These are phyloP conservation scores for Maudiozyma pseudohumilis DNA, from an alignment of 805 yeast species.

Conservation along the genomic window DNA sequence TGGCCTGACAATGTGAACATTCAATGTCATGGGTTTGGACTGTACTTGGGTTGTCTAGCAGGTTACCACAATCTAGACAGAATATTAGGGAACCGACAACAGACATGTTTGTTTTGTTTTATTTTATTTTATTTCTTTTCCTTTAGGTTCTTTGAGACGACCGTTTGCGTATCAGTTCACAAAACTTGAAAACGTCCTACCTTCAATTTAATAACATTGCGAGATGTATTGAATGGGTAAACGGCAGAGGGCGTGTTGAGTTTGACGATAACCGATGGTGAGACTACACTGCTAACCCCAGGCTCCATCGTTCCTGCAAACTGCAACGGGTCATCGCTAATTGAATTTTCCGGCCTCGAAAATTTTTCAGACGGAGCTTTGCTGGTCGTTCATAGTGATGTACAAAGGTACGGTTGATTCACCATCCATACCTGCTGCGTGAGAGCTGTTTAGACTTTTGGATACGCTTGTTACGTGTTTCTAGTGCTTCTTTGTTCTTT, in stretches of 20 bases:
- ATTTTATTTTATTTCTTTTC: no score
- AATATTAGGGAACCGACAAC: constrained; percentile 92
- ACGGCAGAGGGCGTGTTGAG: no score
- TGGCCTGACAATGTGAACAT: constrained; percentile 44
- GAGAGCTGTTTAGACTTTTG: constrained; percentile 10
- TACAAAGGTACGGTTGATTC: no score
- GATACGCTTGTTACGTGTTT: constrained; percentile 10
- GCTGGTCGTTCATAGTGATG: constrained; percentile 1
- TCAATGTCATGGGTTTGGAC: constrained; percentile 34
- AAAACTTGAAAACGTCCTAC: no score
- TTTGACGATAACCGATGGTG: no score
- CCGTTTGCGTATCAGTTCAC: no score
- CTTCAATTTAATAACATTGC: no score
- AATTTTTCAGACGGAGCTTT: not conserved
- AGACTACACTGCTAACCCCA: no score
- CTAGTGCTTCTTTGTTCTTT: constrained; percentile 11
- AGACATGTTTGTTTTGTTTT: constrained; percentile 56
- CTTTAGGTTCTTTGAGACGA: no score
- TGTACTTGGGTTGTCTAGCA: constrained; percentile 57
- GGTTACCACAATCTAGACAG: constrained; percentile 86
- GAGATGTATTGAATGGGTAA: no score
- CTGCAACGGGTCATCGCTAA: not conserved
- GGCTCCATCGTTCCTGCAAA: not conserved
- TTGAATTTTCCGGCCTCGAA: not conserved
- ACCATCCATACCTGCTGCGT: constrained; percentile 19